Conservation (phyloP, 768 basidiomycete species). For the Rhizopogon vulgaris region DNA sequence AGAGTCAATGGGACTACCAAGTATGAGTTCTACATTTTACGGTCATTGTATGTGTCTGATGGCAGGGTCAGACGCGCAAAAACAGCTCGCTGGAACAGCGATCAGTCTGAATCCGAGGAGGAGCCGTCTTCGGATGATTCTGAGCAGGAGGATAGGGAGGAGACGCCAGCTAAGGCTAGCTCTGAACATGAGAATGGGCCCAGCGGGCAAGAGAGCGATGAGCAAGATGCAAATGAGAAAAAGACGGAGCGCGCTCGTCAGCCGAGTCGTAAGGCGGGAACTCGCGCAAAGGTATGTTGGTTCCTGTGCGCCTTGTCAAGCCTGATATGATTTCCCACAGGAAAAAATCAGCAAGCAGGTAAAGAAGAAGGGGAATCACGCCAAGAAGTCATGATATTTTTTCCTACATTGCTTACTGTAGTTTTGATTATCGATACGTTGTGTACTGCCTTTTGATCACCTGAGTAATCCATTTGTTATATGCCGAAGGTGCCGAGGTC, state of each 20-base stretch:
- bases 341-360: slow-evolving; percentile 24
- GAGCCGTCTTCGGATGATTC: slow-evolving; percentile 14
- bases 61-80: slow-evolving; percentile 19
- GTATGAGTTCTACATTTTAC: slow-evolving; percentile 10
- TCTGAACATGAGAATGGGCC: slow-evolving; percentile 37
- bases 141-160: slow-evolving; percentile 38
- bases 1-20: slow-evolving; percentile 22
- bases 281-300: slow-evolving; percentile 33
- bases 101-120: slow-evolving; percentile 27
- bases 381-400: slow-evolving; percentile 20
- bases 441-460: not conserved
- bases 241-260: slow-evolving; percentile 27
- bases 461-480: not conserved
- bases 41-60: slow-evolving; percentile 6
- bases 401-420: not conserved
- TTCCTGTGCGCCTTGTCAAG: not conserved
- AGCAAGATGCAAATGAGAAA: slow-evolving; percentile 22
- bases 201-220: slow-evolving; percentile 22
- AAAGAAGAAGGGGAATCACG: slow-evolving; percentile 16
- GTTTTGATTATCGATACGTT: not conserved
- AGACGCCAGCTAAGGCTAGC: slow-evolving; percentile 18
- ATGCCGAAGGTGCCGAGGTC: not conserved
- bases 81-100: slow-evolving; percentile 24
- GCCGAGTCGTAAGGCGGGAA: slow-evolving; percentile 33
- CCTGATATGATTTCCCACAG: slow-evolving; percentile 11